Evolutionary conservation across 768 basidiomycete species (phyloP).

Genomic region (Fomitopsis pulvina): DNA sequence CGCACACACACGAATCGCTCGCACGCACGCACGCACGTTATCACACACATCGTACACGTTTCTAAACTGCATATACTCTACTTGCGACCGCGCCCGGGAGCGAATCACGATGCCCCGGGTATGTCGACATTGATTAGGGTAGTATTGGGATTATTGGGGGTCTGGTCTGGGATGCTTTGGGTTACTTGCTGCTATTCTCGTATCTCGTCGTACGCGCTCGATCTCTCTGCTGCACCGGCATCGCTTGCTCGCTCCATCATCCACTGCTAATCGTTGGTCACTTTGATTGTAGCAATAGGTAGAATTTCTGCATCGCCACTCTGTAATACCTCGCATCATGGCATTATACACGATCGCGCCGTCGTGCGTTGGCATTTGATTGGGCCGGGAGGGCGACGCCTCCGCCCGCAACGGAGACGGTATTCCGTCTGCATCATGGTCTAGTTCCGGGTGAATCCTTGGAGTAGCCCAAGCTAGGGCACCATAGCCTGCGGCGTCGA

Average conservation of each 20-base stretch:
- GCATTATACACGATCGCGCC: conserved; percentile 21
- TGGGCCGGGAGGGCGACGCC: no score
- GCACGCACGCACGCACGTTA: conserved; percentile 11
- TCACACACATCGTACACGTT: neutral
- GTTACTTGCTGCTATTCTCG: conserved; percentile 11
- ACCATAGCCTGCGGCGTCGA: no score
- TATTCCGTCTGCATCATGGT: no score
- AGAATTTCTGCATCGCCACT: conserved; percentile 6
- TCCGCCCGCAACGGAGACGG: no score
- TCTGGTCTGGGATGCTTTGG: conserved; percentile 2
- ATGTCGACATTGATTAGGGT: conserved; percentile 2
- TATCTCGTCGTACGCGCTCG: conserved; percentile 12
- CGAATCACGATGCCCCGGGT: neutral
- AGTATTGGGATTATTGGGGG: conserved; percentile 3
- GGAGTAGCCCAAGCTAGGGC: no score
- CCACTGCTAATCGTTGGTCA: conserved; percentile 5
- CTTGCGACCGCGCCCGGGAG: conserved; percentile 11
- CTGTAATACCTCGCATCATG: conserved; percentile 21
- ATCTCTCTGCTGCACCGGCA: conserved; percentile 10
- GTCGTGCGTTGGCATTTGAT: conserved; percentile 15
- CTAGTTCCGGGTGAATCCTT: no score
- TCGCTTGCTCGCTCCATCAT: conserved; percentile 3
- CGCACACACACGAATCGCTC: conserved; percentile 19
- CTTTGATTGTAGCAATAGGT: conserved; percentile 16
- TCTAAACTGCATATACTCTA: conserved; percentile 13